Evolutionary conservation across 2,329 filamentous ascomycete species (phyloP).

Genomic region (Pseudogymnoascus sp.): DNA sequence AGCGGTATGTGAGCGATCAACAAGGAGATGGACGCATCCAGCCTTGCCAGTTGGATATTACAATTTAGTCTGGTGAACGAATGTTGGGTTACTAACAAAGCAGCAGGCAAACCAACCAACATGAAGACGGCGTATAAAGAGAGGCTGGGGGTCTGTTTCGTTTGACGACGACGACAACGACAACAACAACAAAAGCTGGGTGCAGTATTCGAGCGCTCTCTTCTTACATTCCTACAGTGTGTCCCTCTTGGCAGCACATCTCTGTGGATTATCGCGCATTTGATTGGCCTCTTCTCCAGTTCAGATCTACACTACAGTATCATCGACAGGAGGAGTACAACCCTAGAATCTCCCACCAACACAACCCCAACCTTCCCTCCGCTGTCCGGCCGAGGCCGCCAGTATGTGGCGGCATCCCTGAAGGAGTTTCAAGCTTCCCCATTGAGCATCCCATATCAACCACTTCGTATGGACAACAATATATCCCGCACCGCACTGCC

Average conservation of each 20-base stretch:
- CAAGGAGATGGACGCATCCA: conserved; percentile 5
- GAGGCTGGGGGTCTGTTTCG: neutral
- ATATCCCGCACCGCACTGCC: neutral
- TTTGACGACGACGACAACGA: neutral
- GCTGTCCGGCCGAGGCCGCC: neutral
- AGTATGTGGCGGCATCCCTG: neutral
- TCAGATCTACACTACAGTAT: neutral
- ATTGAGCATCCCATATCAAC: neutral
- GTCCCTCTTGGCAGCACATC: neutral
- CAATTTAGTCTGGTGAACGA: neutral
- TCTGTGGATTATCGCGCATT: neutral
- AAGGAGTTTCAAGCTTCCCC: neutral
- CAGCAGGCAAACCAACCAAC: neutral
- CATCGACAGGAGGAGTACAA: neutral
- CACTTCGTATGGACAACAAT: neutral
- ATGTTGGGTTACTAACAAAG: neutral
- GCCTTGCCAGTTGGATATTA: neutral
- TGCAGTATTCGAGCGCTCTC: neutral
- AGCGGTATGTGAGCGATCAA: conserved; percentile 1
- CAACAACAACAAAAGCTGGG: neutral
- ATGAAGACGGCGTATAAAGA: neutral
- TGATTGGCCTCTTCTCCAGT: neutral
- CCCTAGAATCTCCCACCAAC: neutral
- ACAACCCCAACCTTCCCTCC: neutral
- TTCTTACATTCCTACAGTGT: neutral